phyloP scores from a whole-genome alignment of 208 protist genomes.

The Trypanosoma melophagium region DNA sequence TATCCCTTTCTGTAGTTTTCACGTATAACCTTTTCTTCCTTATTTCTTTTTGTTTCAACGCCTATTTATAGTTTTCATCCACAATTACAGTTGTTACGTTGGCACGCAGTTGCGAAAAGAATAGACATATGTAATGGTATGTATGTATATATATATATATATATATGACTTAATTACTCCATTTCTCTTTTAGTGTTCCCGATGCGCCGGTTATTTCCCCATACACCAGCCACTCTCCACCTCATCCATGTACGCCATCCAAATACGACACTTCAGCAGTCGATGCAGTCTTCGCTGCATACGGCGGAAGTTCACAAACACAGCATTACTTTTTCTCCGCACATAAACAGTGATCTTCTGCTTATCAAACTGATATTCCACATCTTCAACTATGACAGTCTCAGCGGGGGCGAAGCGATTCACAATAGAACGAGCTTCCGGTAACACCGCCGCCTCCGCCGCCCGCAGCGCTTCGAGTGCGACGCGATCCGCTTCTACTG shows the following conservation, averaged over 20 bases:
- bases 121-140: too few relatives aligned
- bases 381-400: conserved; percentile 21
- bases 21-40: too few relatives aligned
- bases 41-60: too few relatives aligned
- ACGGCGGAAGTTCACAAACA: conserved; percentile 71
- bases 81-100: too few relatives aligned
- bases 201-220: too few relatives aligned
- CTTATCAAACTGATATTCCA: conserved; percentile 66
- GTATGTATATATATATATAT: too few relatives aligned
- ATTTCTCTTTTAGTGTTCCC: too few relatives aligned
- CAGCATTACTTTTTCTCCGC: conserved; percentile 36
- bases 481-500: background rate
- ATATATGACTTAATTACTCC: too few relatives aligned
- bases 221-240: conserved; percentile 30
- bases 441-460: conserved; percentile 1
- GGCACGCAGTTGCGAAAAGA: too few relatives aligned
- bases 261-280: conserved; percentile 70
- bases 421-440: conserved; percentile 12
- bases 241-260: conserved; percentile 77
- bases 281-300: conserved; percentile 75
- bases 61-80: too few relatives aligned
- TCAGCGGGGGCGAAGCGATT: background rate
- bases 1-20: too few relatives aligned
- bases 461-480: background rate
- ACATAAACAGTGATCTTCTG: conserved; percentile 78